phyloP scores from a whole-genome alignment of 257 asterid species.

The Ligustrum vulgare region DNA sequence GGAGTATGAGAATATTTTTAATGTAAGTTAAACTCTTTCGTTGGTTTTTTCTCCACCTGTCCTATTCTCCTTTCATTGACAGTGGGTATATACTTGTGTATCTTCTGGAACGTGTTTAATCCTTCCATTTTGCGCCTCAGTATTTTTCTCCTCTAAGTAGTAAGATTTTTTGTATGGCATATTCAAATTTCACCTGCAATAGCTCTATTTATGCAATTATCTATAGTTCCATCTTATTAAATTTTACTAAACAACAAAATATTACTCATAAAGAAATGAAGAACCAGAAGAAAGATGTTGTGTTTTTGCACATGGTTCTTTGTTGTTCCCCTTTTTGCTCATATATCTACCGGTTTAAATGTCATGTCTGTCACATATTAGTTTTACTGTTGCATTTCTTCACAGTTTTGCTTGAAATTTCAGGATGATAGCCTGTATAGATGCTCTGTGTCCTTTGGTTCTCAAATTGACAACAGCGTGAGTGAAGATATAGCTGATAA shows the following conservation, averaged over 20 bases:
- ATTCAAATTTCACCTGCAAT: background rate
- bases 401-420: constrained; percentile 16
- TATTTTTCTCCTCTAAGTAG: background rate
- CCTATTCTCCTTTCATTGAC: background rate
- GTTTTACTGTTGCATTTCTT: constrained; percentile 14
- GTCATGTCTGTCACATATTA: background rate
- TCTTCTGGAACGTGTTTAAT: background rate
- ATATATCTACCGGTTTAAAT: background rate
- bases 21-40: constrained; percentile 48
- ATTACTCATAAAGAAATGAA: background rate
- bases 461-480: constrained; percentile 66
- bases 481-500: constrained; percentile 76
- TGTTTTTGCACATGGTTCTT: constrained; percentile 5
- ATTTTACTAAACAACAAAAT: background rate
- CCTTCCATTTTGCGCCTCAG: background rate
- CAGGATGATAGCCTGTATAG: constrained; percentile 77
- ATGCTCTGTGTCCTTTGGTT: constrained; percentile 81
- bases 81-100: constrained; percentile 6
- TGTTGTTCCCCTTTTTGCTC: constrained; percentile 18
- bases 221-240: background rate
- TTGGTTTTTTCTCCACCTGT: constrained; percentile 16
- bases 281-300: background rate
- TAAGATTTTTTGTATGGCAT: background rate
- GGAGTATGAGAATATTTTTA: constrained; percentile 78
- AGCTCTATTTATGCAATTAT: background rate